These are phyloP conservation scores for Lathyrus tuberosus DNA, from an alignment of 306 rosid species.

Conservation along the genomic window DNA sequence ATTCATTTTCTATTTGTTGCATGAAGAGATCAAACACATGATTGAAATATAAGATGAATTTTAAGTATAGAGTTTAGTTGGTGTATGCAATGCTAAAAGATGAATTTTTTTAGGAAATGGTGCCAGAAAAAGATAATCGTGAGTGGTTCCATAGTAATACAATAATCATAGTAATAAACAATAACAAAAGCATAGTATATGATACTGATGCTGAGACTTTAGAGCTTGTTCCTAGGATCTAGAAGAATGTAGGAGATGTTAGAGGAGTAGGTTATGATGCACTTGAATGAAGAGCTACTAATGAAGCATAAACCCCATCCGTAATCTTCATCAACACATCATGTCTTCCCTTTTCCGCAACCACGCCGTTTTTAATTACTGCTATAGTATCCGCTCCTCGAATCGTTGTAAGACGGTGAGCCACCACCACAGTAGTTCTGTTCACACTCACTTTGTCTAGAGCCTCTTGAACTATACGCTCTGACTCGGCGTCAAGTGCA, in stretches of 20 bases:
- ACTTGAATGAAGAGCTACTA: conserved; percentile 70
- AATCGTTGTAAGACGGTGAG: conserved; percentile 81
- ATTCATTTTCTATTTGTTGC: too few species aligned
- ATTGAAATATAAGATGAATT: too few species aligned
- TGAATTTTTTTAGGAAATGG: too few species aligned
- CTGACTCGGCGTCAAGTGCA: conserved; percentile 91
- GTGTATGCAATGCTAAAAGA: too few species aligned
- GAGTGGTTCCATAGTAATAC: too few species aligned
- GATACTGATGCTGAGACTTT: too few species aligned
- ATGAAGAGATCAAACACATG: too few species aligned
- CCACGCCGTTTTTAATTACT: conserved; percentile 68
- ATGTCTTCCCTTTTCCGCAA: conserved; percentile 85
- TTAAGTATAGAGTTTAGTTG: too few species aligned
- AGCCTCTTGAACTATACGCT: conserved; percentile 81
- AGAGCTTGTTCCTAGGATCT: background rate
- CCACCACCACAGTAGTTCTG: conserved; percentile 84
- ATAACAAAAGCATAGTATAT: too few species aligned
- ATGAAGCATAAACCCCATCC: conserved; percentile 72
- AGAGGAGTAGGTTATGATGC: conserved; percentile 30
- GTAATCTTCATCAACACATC: conserved; percentile 64
- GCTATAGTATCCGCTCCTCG: conserved; percentile 75
- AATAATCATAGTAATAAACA: too few species aligned
- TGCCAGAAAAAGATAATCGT: too few species aligned
- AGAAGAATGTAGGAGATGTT: background rate
- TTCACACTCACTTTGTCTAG: conserved; percentile 75